phyloP scores from a whole-genome alignment of 2,329 filamentous ascomycete species.

The Aphanocladium album region DNA sequence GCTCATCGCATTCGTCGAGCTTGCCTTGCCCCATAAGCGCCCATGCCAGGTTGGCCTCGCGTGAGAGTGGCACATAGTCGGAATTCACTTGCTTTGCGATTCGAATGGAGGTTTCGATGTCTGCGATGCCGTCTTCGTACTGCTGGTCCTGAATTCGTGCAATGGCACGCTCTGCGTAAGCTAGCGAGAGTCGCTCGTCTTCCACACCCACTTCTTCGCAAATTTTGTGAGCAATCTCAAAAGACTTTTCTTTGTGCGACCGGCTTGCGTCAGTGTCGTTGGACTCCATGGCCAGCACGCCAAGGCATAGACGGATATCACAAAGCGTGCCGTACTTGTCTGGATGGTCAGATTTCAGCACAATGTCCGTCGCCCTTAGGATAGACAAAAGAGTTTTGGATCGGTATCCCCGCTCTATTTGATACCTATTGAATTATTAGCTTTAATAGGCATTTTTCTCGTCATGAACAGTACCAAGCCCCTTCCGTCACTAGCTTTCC shows the following conservation, averaged over 20 bases:
- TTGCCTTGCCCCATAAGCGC: conserved; percentile 13
- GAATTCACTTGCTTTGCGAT: background rate
- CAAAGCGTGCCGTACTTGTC: conserved; percentile 9
- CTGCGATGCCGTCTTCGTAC: conserved; percentile 10
- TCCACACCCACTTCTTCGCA: conserved; percentile 8
- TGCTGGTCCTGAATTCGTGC: conserved; percentile 12
- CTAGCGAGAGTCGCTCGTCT: conserved; percentile 14
- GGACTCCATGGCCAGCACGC: conserved; percentile 15
- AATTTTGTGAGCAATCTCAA: conserved; percentile 7
- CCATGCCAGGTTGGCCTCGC: conserved; percentile 13
- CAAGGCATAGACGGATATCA: conserved; percentile 13
- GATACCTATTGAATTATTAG: conserved; percentile 1
- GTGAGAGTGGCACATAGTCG: conserved; percentile 12
- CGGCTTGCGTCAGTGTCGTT: conserved; percentile 13
- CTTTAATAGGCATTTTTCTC: too few relatives aligned
- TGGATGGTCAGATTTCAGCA: conserved; percentile 1
- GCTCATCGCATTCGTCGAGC: conserved; percentile 4
- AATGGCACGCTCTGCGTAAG: conserved; percentile 14
- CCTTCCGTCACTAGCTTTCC: background rate
- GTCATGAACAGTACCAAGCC: background rate
- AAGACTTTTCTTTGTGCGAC: conserved; percentile 10
- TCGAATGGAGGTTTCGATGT: conserved; percentile 2
- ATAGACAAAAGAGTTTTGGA: conserved; percentile 6
- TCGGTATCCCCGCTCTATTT: conserved; percentile 12
- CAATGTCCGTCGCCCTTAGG: conserved; percentile 5